These are phyloP conservation scores for Syzygium syzygioides DNA, from an alignment of 441 rosid species.

Conservation along the genomic window DNA sequence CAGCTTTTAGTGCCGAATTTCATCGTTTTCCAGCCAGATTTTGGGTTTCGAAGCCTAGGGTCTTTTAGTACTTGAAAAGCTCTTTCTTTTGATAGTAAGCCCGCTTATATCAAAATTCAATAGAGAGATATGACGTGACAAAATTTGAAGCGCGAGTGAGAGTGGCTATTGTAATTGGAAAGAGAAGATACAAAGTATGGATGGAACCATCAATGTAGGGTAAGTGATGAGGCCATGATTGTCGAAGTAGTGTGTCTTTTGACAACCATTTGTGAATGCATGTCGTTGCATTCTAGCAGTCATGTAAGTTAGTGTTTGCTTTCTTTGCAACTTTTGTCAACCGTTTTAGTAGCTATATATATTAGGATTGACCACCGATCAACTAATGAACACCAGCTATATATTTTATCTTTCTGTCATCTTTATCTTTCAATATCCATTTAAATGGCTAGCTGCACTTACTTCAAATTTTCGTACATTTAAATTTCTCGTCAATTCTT, in stretches of 20 bases:
- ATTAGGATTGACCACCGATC: neutral
- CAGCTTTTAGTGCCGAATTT: too few relatives aligned
- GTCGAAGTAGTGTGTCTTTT: neutral
- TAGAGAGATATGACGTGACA: too few relatives aligned
- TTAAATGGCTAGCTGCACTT: neutral
- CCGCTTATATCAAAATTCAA: too few relatives aligned
- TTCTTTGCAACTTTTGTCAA: neutral
- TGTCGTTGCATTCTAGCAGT: accelerated
- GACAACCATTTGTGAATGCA: neutral
- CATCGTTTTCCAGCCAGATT: too few relatives aligned
- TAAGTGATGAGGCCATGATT: neutral
- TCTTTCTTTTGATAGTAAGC: too few relatives aligned
- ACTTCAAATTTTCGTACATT: neutral
- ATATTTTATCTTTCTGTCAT: too few relatives aligned
- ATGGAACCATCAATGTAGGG: neutral
- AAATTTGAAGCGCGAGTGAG: too few relatives aligned
- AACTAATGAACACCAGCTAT: neutral
- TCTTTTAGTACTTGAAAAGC: too few relatives aligned
- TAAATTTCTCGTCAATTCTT: too few relatives aligned
- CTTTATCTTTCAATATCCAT: neutral
- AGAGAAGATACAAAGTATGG: neutral
- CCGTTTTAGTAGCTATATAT: neutral
- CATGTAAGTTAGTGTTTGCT: neutral
- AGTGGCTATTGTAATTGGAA: too few relatives aligned
- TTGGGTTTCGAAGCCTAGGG: too few relatives aligned